Percentiles rank a stretch among this genome's conserved stretches.
Conservation (phyloP, 2,329 filamentous ascomycete species). For the Talaromyces sp. region DNA sequence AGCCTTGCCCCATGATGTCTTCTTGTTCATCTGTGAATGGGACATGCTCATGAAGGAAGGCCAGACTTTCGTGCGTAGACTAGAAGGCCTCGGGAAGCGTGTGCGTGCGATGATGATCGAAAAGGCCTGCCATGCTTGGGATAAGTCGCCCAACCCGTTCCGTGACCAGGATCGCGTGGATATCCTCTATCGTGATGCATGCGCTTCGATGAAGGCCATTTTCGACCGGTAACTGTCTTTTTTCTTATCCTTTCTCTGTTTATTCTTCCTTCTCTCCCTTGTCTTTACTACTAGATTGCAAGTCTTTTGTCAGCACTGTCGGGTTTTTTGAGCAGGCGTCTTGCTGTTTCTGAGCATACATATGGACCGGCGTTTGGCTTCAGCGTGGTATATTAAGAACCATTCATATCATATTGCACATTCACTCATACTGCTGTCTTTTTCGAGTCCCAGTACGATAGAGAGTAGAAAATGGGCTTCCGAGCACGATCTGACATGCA, state of each 20-base stretch:
- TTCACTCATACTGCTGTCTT: not conserved
- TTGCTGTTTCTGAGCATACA: not conserved
- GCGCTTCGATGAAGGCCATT: constrained; percentile 46
- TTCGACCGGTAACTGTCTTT: constrained; percentile 34
- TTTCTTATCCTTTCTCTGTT: not conserved
- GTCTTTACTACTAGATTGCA: constrained; percentile 1
- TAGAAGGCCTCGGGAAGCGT: constrained; percentile 47
- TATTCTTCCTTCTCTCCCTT: not conserved
- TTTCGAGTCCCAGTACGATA: no score
- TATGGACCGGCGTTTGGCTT: not conserved
- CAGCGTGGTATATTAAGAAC: not conserved
- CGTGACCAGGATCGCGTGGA: constrained; percentile 47
- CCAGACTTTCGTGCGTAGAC: constrained; percentile 45
- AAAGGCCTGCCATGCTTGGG: constrained; percentile 51
- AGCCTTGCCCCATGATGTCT: constrained; percentile 61
- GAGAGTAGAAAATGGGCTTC: no score
- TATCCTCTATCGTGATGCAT: constrained; percentile 47
- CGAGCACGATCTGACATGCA: no score
- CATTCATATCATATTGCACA: not conserved
- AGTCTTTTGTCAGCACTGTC: not conserved
- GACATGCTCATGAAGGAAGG: constrained; percentile 68
- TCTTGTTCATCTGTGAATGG: constrained; percentile 66
- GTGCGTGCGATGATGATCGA: constrained; percentile 51
- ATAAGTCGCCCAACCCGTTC: constrained; percentile 53
- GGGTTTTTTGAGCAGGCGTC: not conserved